Percentiles rank a stretch among this genome's conserved stretches.
Conservation (phyloP, 305 asterid genomes). For the Fraxinus greggii region DNA sequence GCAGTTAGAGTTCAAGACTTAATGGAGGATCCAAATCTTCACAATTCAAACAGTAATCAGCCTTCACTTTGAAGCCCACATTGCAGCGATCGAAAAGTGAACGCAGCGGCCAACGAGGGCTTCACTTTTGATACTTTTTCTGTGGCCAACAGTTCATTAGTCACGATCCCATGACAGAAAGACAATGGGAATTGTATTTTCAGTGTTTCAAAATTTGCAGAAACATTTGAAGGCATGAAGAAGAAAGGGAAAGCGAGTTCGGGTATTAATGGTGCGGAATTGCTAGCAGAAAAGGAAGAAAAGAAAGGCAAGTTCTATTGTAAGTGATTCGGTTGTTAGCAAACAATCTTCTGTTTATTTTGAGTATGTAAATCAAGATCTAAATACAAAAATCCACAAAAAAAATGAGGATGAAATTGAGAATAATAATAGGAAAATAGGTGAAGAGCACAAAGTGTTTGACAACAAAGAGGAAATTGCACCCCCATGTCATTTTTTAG, state of each 20-base stretch:
- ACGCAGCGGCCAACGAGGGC: constrained; percentile 33
- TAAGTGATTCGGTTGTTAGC: constrained; percentile 58
- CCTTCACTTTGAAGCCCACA: constrained; percentile 30
- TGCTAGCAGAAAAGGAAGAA: constrained; percentile 29
- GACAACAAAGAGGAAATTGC: too few species aligned
- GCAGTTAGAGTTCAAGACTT: too few species aligned
- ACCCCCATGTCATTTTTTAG: too few species aligned
- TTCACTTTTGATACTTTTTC: constrained; percentile 39
- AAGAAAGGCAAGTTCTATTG: constrained; percentile 53
- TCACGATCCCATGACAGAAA: constrained; percentile 30
- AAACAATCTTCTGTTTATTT: constrained; percentile 38
- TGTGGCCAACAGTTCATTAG: constrained; percentile 34
- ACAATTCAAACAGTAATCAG: background rate
- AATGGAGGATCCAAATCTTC: constrained; percentile 25
- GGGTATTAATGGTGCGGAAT: constrained; percentile 65
- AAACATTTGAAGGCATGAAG: constrained; percentile 25
- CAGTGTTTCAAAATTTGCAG: constrained; percentile 40
- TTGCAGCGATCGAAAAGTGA: constrained; percentile 58
- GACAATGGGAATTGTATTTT: constrained; percentile 54
- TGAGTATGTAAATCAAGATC: too few species aligned
- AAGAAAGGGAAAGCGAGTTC: constrained; percentile 73
- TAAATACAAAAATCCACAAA: too few species aligned
- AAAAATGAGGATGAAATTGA: too few species aligned
- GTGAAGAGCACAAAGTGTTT: too few species aligned
- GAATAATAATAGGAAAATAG: too few species aligned